A percentile compares a stretch with the other conserved stretches of the same genome.
These are phyloP conservation scores for Termitomyces sp. DNA, from an alignment of 768 basidiomycete genomes.

Conservation along the genomic window DNA sequence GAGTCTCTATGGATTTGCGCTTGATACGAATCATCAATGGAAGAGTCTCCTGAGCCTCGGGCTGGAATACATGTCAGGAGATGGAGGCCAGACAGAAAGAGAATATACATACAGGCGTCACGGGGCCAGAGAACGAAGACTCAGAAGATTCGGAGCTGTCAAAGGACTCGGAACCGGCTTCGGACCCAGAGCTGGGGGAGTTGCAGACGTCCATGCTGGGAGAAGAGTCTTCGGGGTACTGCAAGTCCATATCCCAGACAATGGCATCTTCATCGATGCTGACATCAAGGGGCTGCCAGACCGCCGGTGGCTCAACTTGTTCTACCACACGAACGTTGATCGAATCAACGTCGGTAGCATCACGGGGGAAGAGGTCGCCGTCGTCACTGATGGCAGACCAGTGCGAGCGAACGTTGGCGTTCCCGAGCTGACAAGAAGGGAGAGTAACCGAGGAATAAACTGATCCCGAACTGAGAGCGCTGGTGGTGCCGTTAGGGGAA, in stretches of 20 bases:
- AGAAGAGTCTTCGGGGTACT: slow-evolving; percentile 6
- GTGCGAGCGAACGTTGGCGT: slow-evolving; percentile 10
- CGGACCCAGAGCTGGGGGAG: slow-evolving; percentile 8
- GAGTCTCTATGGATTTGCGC: slow-evolving; percentile 30
- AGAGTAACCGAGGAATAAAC: slow-evolving; percentile 4
- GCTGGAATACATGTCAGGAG: neutral
- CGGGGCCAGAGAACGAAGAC: slow-evolving; percentile 20
- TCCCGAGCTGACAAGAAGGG: slow-evolving; percentile 1
- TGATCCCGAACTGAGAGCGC: slow-evolving; percentile 8
- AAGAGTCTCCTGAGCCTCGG: slow-evolving; percentile 7
- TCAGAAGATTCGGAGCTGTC: slow-evolving; percentile 13
- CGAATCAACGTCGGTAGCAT: slow-evolving; percentile 2
- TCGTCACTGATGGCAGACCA: slow-evolving; percentile 11
- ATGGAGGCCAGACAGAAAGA: neutral
- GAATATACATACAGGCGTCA: slow-evolving; percentile 24
- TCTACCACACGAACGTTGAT: slow-evolving; percentile 8
- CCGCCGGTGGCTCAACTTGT: neutral
- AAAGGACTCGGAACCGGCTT: slow-evolving; percentile 10
- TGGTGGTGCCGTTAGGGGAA: slow-evolving; percentile 20
- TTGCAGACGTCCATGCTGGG: slow-evolving; percentile 12
- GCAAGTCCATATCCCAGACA: slow-evolving; percentile 19
- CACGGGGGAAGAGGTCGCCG: slow-evolving; percentile 7
- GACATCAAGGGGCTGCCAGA: slow-evolving; percentile 20
- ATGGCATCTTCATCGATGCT: slow-evolving; percentile 22
- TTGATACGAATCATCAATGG: slow-evolving; percentile 29